These are phyloP conservation scores for Hippophae tibetana DNA, from an alignment of 306 rosid genomes.

Conservation along the genomic window DNA sequence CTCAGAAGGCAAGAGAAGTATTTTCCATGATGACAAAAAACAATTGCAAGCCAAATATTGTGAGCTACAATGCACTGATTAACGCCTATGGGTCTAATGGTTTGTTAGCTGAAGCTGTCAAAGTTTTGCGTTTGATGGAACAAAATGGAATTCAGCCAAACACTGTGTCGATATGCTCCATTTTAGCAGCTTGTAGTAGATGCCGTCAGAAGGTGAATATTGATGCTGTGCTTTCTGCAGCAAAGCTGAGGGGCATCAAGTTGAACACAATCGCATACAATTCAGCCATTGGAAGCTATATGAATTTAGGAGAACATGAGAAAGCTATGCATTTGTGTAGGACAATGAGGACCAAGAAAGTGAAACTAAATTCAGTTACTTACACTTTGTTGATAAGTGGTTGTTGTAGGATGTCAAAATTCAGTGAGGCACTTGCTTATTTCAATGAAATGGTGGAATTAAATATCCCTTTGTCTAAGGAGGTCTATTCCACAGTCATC, in stretches of 20 bases:
- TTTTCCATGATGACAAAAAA: conserved; percentile 58
- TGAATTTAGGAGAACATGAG: conserved; percentile 66
- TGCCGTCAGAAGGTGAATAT: conserved; percentile 73
- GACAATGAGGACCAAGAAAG: conserved; percentile 58
- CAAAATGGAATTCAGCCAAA: conserved; percentile 72
- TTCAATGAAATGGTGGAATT: conserved; percentile 55
- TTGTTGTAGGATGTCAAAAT: conserved; percentile 78
- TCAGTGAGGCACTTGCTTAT: conserved; percentile 53
- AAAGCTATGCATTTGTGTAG: conserved; percentile 62
- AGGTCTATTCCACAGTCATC: conserved; percentile 67
- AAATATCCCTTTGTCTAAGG: conserved; percentile 60
- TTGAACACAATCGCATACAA: conserved; percentile 76
- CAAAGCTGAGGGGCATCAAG: conserved; percentile 70
- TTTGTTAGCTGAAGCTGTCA: conserved; percentile 63
- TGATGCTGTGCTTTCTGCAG: conserved; percentile 76
- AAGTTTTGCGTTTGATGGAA: conserved; percentile 82
- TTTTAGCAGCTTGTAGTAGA: conserved; percentile 88
- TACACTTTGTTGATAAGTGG: conserved; percentile 84
- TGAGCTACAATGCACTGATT: conserved; percentile 79
- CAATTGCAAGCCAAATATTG: conserved; percentile 65
- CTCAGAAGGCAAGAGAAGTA: conserved; percentile 56
- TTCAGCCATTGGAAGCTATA: conserved; percentile 90
- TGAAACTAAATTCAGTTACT: conserved; percentile 66
- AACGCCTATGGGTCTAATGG: conserved; percentile 92
- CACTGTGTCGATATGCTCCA: conserved; percentile 82